Percentiles rank a stretch among this genome's conserved stretches.
phyloP scores from a whole-genome alignment of 345 rosid genomes.

The Hypericum perforatum region DNA sequence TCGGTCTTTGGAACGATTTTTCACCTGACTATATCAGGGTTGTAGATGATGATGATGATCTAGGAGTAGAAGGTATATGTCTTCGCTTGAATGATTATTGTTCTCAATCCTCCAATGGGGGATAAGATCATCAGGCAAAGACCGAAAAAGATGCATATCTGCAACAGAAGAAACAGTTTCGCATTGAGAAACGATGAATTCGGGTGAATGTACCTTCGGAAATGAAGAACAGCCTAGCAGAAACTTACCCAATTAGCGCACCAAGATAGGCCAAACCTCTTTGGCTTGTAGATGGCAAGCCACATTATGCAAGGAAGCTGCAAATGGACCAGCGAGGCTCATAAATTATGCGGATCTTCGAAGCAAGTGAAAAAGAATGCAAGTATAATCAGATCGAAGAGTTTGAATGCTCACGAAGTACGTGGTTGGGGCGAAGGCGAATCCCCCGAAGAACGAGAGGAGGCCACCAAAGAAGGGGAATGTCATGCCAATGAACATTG shows the following conservation, averaged over 20 bases:
- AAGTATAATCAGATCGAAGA: background rate
- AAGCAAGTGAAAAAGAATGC: background rate
- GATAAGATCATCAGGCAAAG: slow-evolving; percentile 53
- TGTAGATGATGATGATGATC: no score
- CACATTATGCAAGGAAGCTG: slow-evolving; percentile 72
- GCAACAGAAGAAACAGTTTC: slow-evolving; percentile 15
- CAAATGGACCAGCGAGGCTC: background rate
- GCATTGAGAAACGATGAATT: background rate
- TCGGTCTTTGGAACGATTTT: no score
- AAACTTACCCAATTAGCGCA: slow-evolving; percentile 60
- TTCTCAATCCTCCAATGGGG: slow-evolving; percentile 74
- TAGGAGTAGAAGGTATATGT: slow-evolving; percentile 44
- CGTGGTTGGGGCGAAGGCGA: slow-evolving; percentile 76
- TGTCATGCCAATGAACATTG: slow-evolving; percentile 61
- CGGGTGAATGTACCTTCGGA: slow-evolving; percentile 13
- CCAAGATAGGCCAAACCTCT: slow-evolving; percentile 50
- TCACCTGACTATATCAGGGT: no score
- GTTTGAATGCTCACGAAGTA: slow-evolving; percentile 43
- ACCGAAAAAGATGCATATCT: slow-evolving; percentile 69
- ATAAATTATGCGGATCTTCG: background rate
- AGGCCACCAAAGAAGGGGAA: slow-evolving; percentile 73
- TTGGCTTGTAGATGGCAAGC: slow-evolving; percentile 50
- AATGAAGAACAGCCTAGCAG: background rate
- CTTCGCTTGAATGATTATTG: slow-evolving; percentile 53
- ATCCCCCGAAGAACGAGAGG: slow-evolving; percentile 64